These are phyloP conservation scores for Wallacemonas sp. DNA, from an alignment of 208 protist genomes.

Conservation along the genomic window DNA sequence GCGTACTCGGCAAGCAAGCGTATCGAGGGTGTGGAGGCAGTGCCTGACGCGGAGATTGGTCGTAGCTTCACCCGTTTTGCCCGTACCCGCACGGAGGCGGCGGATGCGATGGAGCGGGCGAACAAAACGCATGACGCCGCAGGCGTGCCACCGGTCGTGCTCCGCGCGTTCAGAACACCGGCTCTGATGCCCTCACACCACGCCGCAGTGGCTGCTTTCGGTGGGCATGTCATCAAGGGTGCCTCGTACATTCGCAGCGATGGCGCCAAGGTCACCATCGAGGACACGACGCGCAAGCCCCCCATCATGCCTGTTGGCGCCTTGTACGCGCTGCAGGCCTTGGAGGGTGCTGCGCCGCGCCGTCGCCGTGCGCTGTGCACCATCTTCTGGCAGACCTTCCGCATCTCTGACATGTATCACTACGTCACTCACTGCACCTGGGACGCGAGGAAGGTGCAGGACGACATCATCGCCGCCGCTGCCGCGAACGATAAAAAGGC, in stretches of 20 bases:
- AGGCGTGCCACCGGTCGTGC: background rate
- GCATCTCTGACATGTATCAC: constrained; percentile 30
- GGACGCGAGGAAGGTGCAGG: constrained; percentile 12
- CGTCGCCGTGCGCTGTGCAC: constrained; percentile 14
- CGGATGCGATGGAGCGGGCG: background rate
- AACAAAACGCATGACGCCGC: background rate
- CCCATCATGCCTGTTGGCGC: constrained; percentile 19
- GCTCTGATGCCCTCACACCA: constrained; percentile 23
- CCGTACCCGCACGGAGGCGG: background rate
- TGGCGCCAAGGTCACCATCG: constrained; percentile 11
- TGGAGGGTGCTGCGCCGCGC: constrained; percentile 19
- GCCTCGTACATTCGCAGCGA: constrained; percentile 14
- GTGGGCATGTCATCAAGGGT: background rate
- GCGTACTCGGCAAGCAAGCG: constrained; percentile 18
- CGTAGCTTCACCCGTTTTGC: background rate
- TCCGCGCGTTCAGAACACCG: constrained; percentile 23
- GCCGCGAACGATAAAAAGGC: background rate
- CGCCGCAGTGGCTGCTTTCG: constrained; percentile 21
- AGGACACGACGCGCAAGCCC: background rate
- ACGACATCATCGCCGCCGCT: constrained; percentile 3
- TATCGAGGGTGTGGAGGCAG: constrained; percentile 16
- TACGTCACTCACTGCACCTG: constrained; percentile 13
- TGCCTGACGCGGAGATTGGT: constrained; percentile 15
- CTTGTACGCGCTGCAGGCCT: constrained; percentile 33
- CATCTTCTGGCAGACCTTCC: constrained; percentile 28